These are phyloP conservation scores for Orobanche coerulescens DNA, from an alignment of 257 asterid genomes.

Conservation along the genomic window DNA sequence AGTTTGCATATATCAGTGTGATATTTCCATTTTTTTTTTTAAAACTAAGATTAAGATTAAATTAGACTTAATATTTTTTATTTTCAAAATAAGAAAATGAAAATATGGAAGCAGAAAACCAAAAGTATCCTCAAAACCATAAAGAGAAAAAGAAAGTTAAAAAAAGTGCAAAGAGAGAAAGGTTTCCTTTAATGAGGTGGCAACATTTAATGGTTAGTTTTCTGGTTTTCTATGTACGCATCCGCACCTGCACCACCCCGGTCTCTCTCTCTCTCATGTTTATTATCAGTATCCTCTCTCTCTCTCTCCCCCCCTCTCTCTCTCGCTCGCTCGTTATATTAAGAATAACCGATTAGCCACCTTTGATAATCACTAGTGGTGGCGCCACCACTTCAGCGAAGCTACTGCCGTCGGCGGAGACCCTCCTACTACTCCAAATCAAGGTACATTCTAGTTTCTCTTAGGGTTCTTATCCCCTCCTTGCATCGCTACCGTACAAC, in stretches of 20 bases:
- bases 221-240: not conserved
- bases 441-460: slow-evolving; percentile 15
- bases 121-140: too few species aligned
- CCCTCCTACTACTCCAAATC: not conserved
- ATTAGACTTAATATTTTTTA: too few species aligned
- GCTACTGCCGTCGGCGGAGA: not conserved
- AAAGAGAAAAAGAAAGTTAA: too few species aligned
- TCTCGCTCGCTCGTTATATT: too few species aligned
- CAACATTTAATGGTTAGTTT: slow-evolving; percentile 20
- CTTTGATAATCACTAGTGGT: slow-evolving; percentile 20
- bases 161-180: too few species aligned
- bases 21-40: too few species aligned
- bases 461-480: slow-evolving; percentile 18
- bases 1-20: too few species aligned
- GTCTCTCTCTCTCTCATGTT: slow-evolving; percentile 4
- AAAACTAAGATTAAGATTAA: too few species aligned
- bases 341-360: slow-evolving; percentile 22
- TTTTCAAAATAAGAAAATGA: too few species aligned
- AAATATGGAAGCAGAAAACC: too few species aligned
- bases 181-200: slow-evolving; percentile 18
- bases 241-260: slow-evolving; percentile 5
- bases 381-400: slow-evolving; percentile 2
- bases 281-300: not conserved
- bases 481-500: not conserved
- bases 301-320: not conserved